Percentiles rank a stretch among this genome's conserved stretches.
Evolutionary conservation across 805 yeast genomes (phyloP).

Genomic region (Saturnispora sanitii): DNA sequence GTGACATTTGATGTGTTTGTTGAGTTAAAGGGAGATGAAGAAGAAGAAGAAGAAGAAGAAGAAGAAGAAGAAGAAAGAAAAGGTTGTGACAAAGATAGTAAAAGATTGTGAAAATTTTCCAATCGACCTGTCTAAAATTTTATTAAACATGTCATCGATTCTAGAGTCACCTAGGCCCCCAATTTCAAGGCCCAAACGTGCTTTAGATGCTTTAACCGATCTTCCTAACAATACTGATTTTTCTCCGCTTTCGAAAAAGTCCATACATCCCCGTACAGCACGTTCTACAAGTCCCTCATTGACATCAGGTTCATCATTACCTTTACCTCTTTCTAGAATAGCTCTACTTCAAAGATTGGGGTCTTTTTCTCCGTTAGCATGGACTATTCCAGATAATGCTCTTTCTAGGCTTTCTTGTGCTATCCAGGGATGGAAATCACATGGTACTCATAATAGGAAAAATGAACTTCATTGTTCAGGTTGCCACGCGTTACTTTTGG

Average conservation of each 20-base stretch:
- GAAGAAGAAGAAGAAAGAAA: not conserved
- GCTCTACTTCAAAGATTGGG: conserved; percentile 32
- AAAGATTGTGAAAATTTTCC: not conserved
- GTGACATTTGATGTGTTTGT: conserved; percentile 9
- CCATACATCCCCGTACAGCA: not conserved
- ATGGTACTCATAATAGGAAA: conserved; percentile 18
- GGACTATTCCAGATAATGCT: conserved; percentile 30
- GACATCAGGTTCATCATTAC: not conserved
- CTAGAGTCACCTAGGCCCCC: no score
- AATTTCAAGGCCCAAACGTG: not conserved
- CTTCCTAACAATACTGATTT: not conserved
- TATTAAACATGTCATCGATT: no score
- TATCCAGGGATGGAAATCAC: conserved; percentile 45
- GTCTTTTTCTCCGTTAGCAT: conserved; percentile 37
- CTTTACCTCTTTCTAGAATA: conserved; percentile 7
- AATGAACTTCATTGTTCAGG: conserved; percentile 28
- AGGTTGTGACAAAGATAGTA: not conserved
- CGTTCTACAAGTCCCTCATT: not conserved
- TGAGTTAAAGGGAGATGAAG: not conserved
- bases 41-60: not conserved
- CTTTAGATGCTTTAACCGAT: no score
- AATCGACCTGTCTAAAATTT: no score
- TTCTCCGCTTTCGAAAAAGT: not conserved
- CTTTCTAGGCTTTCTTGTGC: conserved; percentile 42
- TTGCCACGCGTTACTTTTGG: conserved; percentile 25